Conservation (phyloP, 768 basidiomycete genomes). For the Gloeophyllum trabeum region DNA sequence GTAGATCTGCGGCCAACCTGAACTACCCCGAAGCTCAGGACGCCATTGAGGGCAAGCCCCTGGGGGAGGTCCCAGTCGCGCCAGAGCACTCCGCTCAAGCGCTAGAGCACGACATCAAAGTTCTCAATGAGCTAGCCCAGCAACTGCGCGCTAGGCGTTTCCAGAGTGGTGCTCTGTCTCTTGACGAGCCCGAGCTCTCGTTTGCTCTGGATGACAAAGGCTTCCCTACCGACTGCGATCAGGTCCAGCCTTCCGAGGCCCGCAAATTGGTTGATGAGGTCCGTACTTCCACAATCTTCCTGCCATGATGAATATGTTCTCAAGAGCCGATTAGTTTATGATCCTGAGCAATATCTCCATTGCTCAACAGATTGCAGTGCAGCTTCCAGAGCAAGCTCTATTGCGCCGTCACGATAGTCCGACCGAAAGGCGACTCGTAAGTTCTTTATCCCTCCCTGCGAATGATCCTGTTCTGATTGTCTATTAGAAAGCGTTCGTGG, state of each 20-base stretch:
- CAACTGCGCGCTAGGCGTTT: conserved; percentile 64
- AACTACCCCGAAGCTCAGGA: conserved; percentile 75
- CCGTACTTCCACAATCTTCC: conserved; percentile 10
- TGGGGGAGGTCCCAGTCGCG: conserved; percentile 39
- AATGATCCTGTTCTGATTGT: not conserved
- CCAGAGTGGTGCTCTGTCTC: conserved; percentile 68
- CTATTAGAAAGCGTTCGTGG: conserved; percentile 56
- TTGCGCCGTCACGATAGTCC: conserved; percentile 91
- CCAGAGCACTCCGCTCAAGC: conserved; percentile 48
- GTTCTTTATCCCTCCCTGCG: conserved; percentile 13
- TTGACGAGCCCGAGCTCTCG: conserved; percentile 56
- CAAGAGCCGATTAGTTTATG: conserved; percentile 97
- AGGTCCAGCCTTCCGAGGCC: conserved; percentile 56
- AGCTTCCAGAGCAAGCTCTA: conserved; percentile 94
- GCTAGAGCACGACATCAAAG: conserved; percentile 67
- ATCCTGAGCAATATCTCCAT: conserved; percentile 82
- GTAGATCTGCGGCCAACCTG: conserved; percentile 78
- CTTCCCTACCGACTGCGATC: conserved; percentile 67
- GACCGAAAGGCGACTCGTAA: conserved; percentile 80
- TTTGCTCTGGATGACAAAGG: conserved; percentile 78
- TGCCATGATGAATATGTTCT: conserved; percentile 4
- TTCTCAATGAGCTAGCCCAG: conserved; percentile 56
- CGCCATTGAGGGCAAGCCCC: conserved; percentile 62
- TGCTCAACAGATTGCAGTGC: conserved; percentile 87
- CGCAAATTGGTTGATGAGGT: conserved; percentile 88